A percentile compares a stretch with the other conserved stretches of the same genome.
phyloP scores from a whole-genome alignment of 768 basidiomycete genomes.

The Infundibulicybe gibba region DNA sequence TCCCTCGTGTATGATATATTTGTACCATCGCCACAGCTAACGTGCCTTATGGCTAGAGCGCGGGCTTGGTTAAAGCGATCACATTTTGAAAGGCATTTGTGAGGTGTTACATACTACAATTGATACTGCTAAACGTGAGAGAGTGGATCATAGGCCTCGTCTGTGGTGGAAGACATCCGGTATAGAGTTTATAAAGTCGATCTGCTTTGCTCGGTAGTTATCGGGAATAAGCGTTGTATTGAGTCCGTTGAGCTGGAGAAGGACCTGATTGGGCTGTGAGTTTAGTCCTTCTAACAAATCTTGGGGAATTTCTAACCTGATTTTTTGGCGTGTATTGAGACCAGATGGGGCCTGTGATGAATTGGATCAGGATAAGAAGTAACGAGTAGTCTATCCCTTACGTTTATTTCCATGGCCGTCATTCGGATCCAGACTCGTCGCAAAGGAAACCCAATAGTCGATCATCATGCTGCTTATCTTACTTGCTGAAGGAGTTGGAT shows the following conservation, averaged over 20 bases:
- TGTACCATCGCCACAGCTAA: too few species aligned
- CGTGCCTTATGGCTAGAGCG: too few species aligned
- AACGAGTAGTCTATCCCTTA: slow-evolving; percentile 9
- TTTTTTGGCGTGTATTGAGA: slow-evolving; percentile 23
- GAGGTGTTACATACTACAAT: too few species aligned
- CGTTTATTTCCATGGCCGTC: slow-evolving; percentile 27
- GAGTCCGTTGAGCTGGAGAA: slow-evolving; percentile 31
- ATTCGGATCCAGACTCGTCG: slow-evolving; percentile 33
- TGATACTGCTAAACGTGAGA: too few species aligned
- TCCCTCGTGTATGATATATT: too few species aligned
- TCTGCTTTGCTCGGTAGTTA: slow-evolving; percentile 29
- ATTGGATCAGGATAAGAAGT: neutral
- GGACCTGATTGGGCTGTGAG: slow-evolving; percentile 13
- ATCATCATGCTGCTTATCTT: slow-evolving; percentile 29
- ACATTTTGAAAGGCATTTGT: too few species aligned
- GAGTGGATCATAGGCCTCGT: neutral
- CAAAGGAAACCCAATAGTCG: slow-evolving; percentile 42
- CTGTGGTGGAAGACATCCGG: slow-evolving; percentile 17
- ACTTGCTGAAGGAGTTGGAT: slow-evolving; percentile 15
- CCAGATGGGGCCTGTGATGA: slow-evolving; percentile 22
- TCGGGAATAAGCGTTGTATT: slow-evolving; percentile 32
- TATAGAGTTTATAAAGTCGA: slow-evolving; percentile 30
- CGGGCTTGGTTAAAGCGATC: too few species aligned
- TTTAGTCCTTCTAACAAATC: neutral
- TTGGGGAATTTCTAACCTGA: slow-evolving; percentile 11